These are phyloP conservation scores for Colletotrichum sp. DNA, from an alignment of 2,329 filamentous ascomycete genomes.

Conservation along the genomic window DNA sequence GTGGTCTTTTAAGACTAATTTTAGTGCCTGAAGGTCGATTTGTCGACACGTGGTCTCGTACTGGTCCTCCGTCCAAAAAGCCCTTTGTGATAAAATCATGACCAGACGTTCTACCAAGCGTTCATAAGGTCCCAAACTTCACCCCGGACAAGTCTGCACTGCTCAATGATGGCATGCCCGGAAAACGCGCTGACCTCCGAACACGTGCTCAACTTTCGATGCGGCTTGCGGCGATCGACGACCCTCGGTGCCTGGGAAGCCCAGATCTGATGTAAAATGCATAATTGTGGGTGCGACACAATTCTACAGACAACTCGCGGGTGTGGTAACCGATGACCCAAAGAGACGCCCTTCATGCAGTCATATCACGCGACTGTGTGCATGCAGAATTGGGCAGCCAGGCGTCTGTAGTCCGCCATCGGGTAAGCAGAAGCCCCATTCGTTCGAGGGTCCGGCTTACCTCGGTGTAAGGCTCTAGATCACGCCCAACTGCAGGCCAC, in stretches of 20 bases:
- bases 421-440: background rate
- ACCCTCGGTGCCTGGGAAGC: background rate
- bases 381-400: background rate
- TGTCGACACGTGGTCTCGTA: background rate
- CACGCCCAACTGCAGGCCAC: too few species aligned
- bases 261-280: background rate
- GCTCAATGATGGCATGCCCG: background rate
- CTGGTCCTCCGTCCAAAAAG: accelerated
- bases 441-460: background rate
- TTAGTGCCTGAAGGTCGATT: accelerated
- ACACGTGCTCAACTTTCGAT: background rate
- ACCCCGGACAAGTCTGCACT: background rate
- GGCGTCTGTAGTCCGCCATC: background rate
- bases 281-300: background rate
- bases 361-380: background rate
- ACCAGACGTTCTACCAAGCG: background rate
- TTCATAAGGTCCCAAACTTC: background rate
- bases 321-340: background rate
- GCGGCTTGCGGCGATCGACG: background rate
- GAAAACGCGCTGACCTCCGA: background rate
- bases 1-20: accelerated
- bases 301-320: background rate
- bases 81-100: background rate
- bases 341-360: background rate
- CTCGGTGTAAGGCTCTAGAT: background rate